Evolutionary conservation across 176 grass and related monocot genomes (phyloP), one percentile per base, ranked within the genome.

Genomic region (Luzula sylvatica): DNA sequence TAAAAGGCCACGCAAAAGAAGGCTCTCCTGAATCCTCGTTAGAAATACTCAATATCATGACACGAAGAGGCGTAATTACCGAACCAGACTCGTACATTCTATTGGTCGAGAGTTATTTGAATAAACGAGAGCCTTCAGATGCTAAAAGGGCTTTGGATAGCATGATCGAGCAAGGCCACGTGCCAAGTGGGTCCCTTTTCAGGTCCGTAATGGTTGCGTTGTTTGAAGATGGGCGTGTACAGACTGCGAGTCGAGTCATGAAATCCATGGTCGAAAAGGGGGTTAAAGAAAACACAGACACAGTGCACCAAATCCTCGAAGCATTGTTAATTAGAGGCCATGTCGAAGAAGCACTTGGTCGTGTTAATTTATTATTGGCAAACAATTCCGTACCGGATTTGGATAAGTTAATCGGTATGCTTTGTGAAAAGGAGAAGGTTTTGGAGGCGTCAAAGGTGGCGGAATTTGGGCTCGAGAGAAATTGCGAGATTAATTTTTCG

Each of bases 251-350:
- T 57, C 65, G 85, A 53, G 85, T 98, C 50, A 80, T 90, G 92
- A 90, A 90, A 76, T 86, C 71, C 35, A 98, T 98, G 92, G 78
- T 98, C 0, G 78, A 98, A 55, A 98, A 90, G 68, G 81, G 81
- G 25, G 65, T 98, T 38, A 77, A 83, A 47, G 81, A 90, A 63
- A 98, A 98, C 70, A 86, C 79, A 74, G 81, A 83, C 18, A 16
- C 86, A 46, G 77, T 58, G 3, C 68, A 90, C 41, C 83, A 83
- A 56, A 74, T 98, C 29, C 65, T 98, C n/a, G 85, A 86, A 30
- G 68, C 61, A 26, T 79, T 98, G 40, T 77, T 98, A 42, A 82
- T 42, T 53, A 86, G 85, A 71, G 85, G 92, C 43, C 92, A 98
- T 80, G 74, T 98, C 13, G 81, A 98, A 49, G 85, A 98, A 70